Percentiles rank a stretch among this genome's conserved stretches.
phyloP scores from a whole-genome alignment of 768 basidiomycete genomes.

The Tulasnella sp. region DNA sequence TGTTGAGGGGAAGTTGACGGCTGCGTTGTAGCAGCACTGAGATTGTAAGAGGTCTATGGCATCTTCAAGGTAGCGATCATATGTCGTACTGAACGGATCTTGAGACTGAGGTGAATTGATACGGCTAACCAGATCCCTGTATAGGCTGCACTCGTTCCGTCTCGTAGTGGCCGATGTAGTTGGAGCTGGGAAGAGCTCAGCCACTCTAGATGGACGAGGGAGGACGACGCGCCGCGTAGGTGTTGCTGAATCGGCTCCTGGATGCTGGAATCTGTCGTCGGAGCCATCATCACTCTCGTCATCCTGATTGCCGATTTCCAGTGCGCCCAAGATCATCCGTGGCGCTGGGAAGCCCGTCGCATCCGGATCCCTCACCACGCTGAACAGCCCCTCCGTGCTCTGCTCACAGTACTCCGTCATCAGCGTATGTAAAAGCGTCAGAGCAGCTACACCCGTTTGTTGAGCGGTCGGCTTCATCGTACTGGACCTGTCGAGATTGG shows the following conservation, averaged over 20 bases:
- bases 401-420: slow-evolving; percentile 54
- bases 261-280: slow-evolving; percentile 42
- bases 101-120: slow-evolving; percentile 57
- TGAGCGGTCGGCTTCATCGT: slow-evolving; percentile 44
- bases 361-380: slow-evolving; percentile 53
- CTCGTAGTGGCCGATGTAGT: slow-evolving; percentile 49
- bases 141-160: slow-evolving; percentile 73
- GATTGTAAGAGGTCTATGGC: slow-evolving; percentile 56
- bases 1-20: slow-evolving; percentile 12
- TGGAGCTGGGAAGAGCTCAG: slow-evolving; percentile 36
- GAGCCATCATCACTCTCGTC: slow-evolving; percentile 30
- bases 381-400: slow-evolving; percentile 52
- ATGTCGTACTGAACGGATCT: slow-evolving; percentile 73
- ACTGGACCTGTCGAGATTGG: slow-evolving; percentile 40
- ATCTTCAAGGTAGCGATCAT: slow-evolving; percentile 72
- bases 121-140: slow-evolving; percentile 65
- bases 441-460: slow-evolving; percentile 57
- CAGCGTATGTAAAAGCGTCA: slow-evolving; percentile 71
- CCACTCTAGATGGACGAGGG: slow-evolving; percentile 31
- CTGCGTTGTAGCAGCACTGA: slow-evolving; percentile 42
- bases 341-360: slow-evolving; percentile 67
- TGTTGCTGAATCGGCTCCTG: slow-evolving; percentile 19
- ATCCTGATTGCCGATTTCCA: slow-evolving; percentile 22
- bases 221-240: slow-evolving; percentile 14
- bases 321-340: neutral